Evolutionary conservation across 805 yeast species (phyloP).

Genomic region (Yarrowia bubula): DNA sequence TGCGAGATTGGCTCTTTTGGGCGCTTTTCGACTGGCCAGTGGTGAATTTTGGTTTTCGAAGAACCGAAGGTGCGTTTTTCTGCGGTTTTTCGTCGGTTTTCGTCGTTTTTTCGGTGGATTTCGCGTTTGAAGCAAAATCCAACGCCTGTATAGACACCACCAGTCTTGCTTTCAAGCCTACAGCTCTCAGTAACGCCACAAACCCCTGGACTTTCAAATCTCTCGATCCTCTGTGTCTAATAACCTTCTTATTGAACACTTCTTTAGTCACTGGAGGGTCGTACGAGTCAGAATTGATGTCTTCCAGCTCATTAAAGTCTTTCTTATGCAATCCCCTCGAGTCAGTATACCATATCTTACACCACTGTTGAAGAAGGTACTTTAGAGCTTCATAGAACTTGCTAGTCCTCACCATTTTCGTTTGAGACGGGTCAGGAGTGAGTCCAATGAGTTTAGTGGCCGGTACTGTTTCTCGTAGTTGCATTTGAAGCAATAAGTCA

Average conservation of each 20-base stretch:
- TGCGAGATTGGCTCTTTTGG: conserved; percentile 1
- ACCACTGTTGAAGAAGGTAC: conserved; percentile 64
- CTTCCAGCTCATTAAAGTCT: conserved; percentile 49
- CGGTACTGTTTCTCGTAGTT: conserved; percentile 51
- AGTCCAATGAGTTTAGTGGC: conserved; percentile 47
- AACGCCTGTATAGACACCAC: conserved; percentile 88
- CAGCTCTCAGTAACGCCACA: conserved; percentile 67
- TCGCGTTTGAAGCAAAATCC: conserved; percentile 54
- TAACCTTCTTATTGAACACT: conserved; percentile 47
- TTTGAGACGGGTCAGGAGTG: conserved; percentile 47
- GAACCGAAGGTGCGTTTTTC: background rate
- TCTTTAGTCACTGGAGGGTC: conserved; percentile 26
- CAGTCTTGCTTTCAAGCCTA: conserved; percentile 69
- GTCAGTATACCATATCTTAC: conserved; percentile 51
- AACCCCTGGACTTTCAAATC: conserved; percentile 88
- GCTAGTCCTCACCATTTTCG: conserved; percentile 55
- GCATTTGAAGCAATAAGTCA: conserved; percentile 44
- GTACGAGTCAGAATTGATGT: conserved; percentile 27
- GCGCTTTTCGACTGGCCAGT: conserved; percentile 14
- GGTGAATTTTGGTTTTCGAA: conserved; percentile 6
- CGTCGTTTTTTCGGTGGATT: background rate
- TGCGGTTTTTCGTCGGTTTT: background rate
- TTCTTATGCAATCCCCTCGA: conserved; percentile 44
- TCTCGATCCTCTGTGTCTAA: conserved; percentile 59
- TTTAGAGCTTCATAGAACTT: conserved; percentile 75